phyloP scores from a whole-genome alignment of 495 filamentous ascomycete species.

The Trypethelium eluteriae region DNA sequence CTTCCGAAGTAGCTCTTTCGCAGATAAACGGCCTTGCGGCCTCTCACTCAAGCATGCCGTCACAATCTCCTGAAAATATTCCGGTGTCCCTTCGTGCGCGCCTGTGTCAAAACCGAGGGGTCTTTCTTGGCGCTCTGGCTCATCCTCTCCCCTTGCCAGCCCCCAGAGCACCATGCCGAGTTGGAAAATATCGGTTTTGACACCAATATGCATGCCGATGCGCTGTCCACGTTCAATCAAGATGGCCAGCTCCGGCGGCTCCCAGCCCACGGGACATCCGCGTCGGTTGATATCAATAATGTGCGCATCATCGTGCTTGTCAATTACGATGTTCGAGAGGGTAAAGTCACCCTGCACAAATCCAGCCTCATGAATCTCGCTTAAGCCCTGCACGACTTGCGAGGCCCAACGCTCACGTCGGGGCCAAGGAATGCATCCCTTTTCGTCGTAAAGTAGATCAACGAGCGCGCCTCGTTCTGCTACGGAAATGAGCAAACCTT shows the following conservation, averaged over 20 bases:
- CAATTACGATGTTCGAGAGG: slow-evolving; percentile 92
- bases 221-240: slow-evolving; percentile 87
- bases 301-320: slow-evolving; percentile 73
- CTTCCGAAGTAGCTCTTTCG: slow-evolving; percentile 25
- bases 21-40: slow-evolving; percentile 25
- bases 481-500: slow-evolving; percentile 83
- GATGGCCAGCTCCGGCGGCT: slow-evolving; percentile 82
- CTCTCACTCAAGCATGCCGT: slow-evolving; percentile 27
- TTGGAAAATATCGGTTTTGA: slow-evolving; percentile 94
- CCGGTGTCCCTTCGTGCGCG: slow-evolving; percentile 12
- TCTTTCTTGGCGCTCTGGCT: slow-evolving; percentile 73
- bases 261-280: slow-evolving; percentile 95
- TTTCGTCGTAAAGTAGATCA: slow-evolving; percentile 78
- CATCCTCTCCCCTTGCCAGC: slow-evolving; percentile 75
- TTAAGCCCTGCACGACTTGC: slow-evolving; percentile 83
- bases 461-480: slow-evolving; percentile 81
- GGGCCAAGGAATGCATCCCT: slow-evolving; percentile 57
- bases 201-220: slow-evolving; percentile 96
- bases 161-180: slow-evolving; percentile 97
- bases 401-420: slow-evolving; percentile 83
- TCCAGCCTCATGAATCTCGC: slow-evolving; percentile 90
- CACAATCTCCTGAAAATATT: slow-evolving; percentile 30
- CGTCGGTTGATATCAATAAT: slow-evolving; percentile 98
- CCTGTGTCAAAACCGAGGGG: slow-evolving; percentile 48
- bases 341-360: slow-evolving; percentile 98